Conservation (phyloP, 2,329 filamentous ascomycete genomes). For the Fusarium sp. region DNA sequence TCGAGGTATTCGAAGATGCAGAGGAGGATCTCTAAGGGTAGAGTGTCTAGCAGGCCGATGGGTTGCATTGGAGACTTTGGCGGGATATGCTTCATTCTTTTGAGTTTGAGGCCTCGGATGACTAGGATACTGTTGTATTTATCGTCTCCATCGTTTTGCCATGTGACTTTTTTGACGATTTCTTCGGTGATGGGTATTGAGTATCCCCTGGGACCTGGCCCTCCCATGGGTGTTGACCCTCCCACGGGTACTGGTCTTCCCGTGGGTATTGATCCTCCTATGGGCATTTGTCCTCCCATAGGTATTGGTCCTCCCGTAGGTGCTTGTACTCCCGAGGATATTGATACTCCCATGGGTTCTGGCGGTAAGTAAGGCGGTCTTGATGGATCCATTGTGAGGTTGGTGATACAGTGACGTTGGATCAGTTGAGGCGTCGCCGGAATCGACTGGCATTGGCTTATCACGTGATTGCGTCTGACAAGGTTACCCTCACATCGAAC, state of each 20-base stretch:
- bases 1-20: conserved; percentile 40
- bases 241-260: too few relatives aligned
- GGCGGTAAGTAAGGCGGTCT: not conserved
- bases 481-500: not conserved
- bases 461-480: not conserved
- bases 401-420: not conserved
- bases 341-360: not conserved
- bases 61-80: conserved; percentile 1
- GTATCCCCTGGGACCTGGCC: too few relatives aligned
- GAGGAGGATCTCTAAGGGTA: conserved; percentile 38
- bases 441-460: not conserved
- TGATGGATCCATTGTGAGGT: not conserved
- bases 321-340: too few relatives aligned
- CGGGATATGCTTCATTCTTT: not conserved
- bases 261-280: too few relatives aligned
- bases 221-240: too few relatives aligned
- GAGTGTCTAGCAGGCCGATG: conserved; percentile 35
- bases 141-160: not conserved
- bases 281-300: too few relatives aligned
- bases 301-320: too few relatives aligned
- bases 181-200: not conserved
- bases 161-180: not conserved
- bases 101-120: not conserved
- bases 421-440: not conserved
- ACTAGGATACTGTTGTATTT: not conserved